phyloP scores from a whole-genome alignment of 768 basidiomycete species.

The Tricholoma bakamatsutake region DNA sequence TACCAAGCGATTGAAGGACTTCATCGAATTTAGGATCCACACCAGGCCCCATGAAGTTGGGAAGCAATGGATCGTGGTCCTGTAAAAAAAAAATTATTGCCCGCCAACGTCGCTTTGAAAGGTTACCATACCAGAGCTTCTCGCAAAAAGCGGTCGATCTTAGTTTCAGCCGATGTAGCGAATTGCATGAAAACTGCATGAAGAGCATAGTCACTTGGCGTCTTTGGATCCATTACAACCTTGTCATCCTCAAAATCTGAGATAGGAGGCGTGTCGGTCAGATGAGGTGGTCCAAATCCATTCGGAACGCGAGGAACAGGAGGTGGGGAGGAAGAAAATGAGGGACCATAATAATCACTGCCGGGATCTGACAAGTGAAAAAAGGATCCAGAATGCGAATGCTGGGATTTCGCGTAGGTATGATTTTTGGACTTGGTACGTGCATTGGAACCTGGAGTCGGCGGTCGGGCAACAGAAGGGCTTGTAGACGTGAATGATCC shows the following conservation, averaged over 20 bases:
- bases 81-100: slow-evolving; percentile 20
- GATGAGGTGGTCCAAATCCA: slow-evolving; percentile 38
- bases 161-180: slow-evolving; percentile 70
- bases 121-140: slow-evolving; percentile 54
- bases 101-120: not conserved
- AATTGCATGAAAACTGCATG: slow-evolving; percentile 88
- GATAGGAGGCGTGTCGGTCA: slow-evolving; percentile 46
- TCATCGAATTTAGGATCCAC: slow-evolving; percentile 80
- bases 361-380: slow-evolving; percentile 67
- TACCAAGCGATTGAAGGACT: slow-evolving; percentile 77
- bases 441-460: slow-evolving; percentile 52
- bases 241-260: slow-evolving; percentile 63
- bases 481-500: slow-evolving; percentile 38
- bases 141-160: slow-evolving; percentile 71
- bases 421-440: slow-evolving; percentile 46
- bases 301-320: slow-evolving; percentile 77
- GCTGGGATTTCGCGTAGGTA: slow-evolving; percentile 61
- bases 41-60: slow-evolving; percentile 61
- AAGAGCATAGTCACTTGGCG: slow-evolving; percentile 83
- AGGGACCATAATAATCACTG: slow-evolving; percentile 57
- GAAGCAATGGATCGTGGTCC: slow-evolving; percentile 67
- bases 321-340: slow-evolving; percentile 59
- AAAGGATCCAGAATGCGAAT: slow-evolving; percentile 72
- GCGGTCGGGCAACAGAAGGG: slow-evolving; percentile 51
- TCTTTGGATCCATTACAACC: slow-evolving; percentile 65